Conservation (phyloP, 2,329 filamentous ascomycete genomes). For the Exophiala viscosa region DNA sequence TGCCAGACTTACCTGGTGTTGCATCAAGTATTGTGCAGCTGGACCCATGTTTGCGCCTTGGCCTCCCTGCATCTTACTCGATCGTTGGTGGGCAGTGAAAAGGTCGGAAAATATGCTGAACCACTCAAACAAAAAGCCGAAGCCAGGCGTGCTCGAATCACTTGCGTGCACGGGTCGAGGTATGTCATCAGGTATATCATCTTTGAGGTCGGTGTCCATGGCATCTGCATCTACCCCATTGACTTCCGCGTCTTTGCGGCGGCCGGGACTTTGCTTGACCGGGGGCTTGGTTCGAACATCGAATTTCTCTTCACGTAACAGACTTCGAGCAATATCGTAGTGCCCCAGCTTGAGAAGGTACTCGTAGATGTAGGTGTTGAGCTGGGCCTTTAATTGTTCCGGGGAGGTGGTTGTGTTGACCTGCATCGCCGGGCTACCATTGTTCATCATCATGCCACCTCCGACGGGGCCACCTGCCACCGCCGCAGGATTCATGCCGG, state of each 20-base stretch:
- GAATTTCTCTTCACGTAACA: slow-evolving; percentile 60
- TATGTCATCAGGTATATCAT: slow-evolving; percentile 74
- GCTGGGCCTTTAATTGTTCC: slow-evolving; percentile 37
- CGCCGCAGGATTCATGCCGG: slow-evolving; percentile 51
- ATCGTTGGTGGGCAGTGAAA: slow-evolving; percentile 74
- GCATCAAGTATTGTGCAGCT: slow-evolving; percentile 71
- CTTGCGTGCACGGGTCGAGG: slow-evolving; percentile 57
- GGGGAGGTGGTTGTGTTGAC: slow-evolving; percentile 36
- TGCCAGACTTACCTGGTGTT: slow-evolving; percentile 68
- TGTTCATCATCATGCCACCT: slow-evolving; percentile 52
- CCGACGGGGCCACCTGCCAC: slow-evolving; percentile 52
- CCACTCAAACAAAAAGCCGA: slow-evolving; percentile 85
- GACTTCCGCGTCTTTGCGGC: slow-evolving; percentile 64
- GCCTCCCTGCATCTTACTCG: slow-evolving; percentile 55
- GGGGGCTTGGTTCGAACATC: slow-evolving; percentile 56
- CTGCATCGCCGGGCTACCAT: slow-evolving; percentile 41
- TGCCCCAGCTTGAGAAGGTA: slow-evolving; percentile 81
- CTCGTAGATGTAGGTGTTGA: slow-evolving; percentile 67
- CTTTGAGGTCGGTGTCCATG: slow-evolving; percentile 81
- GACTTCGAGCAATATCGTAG: slow-evolving; percentile 74
- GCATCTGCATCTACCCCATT: slow-evolving; percentile 70
- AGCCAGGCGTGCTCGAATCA: slow-evolving; percentile 60
- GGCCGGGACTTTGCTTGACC: slow-evolving; percentile 65
- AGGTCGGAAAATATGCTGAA: slow-evolving; percentile 98
- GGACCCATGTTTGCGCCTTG: slow-evolving; percentile 17